Evolutionary conservation across 495 filamentous ascomycete species (phyloP).

Genomic region (Talaromyces thailandensis): DNA sequence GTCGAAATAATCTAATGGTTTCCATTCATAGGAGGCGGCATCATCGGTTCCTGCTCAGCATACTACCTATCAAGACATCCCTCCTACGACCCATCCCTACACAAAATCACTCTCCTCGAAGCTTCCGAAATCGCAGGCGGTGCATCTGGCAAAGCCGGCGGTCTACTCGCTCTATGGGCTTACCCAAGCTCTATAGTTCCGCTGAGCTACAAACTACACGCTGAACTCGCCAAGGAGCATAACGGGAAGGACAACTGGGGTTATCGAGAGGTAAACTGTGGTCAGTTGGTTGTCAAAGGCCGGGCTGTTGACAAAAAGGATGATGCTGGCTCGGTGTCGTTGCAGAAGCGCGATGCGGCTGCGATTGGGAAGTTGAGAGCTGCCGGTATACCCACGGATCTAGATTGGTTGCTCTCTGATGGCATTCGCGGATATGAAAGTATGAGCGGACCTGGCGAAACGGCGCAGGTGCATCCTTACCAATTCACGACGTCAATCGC

Average conservation of each 20-base stretch:
- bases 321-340: conserved; percentile 32
- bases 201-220: conserved; percentile 76
- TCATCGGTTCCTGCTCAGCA: conserved; percentile 88
- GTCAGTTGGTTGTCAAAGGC: conserved; percentile 56
- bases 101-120: conserved; percentile 83
- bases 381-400: conserved; percentile 61
- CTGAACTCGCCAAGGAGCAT: conserved; percentile 77
- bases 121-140: conserved; percentile 81
- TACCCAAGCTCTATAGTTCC: conserved; percentile 82
- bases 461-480: conserved; percentile 91
- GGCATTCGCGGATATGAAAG: conserved; percentile 62
- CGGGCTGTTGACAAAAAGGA: conserved; percentile 31
- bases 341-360: conserved; percentile 64
- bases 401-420: conserved; percentile 77
- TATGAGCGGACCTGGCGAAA: conserved; percentile 73
- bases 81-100: conserved; percentile 62
- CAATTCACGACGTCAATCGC: conserved; percentile 87
- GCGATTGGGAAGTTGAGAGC: conserved; percentile 49
- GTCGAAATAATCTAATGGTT: too few relatives aligned
- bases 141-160: conserved; percentile 92
- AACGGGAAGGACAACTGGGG: conserved; percentile 78
- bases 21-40: conserved; percentile 77
- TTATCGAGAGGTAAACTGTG: conserved; percentile 72
- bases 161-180: conserved; percentile 85
- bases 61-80: conserved; percentile 91